Percentiles rank a stretch among this genome's conserved stretches.
These are phyloP conservation scores for Oryza glaberrima DNA, from an alignment of 176 grass and related monocot genomes.

Conservation along the genomic window DNA sequence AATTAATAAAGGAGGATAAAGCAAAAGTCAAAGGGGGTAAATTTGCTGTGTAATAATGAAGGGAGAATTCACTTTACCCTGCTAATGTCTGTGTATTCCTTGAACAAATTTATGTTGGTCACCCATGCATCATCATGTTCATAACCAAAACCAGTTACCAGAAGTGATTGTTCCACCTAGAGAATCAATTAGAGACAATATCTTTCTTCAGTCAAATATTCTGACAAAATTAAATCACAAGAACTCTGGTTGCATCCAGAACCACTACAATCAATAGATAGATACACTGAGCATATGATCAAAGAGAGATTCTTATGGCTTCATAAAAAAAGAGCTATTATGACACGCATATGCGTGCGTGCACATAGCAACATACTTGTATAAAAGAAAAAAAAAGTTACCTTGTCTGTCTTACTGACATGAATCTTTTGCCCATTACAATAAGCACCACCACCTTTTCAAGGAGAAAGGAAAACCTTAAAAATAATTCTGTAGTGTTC, in stretches of 20 bases:
- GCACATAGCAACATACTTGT: constrained; percentile 18
- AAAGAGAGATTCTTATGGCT: neutral
- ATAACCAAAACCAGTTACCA: constrained; percentile 99
- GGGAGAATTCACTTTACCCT: constrained; percentile 53
- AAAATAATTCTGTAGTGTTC: neutral
- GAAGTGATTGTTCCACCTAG: constrained; percentile 95
- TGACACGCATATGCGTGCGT: constrained; percentile 3
- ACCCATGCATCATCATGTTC: constrained; percentile 97
- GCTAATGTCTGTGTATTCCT: constrained; percentile 96
- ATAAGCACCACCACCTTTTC: constrained; percentile 84
- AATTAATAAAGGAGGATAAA: constrained; percentile 14
- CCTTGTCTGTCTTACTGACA: constrained; percentile 90
- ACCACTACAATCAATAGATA: constrained; percentile 29
- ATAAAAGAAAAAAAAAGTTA: constrained; percentile 43
- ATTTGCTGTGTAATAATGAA: neutral
- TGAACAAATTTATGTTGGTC: constrained; percentile 94
- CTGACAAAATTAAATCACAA: constrained; percentile 19
- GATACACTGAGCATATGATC: constrained; percentile 1
- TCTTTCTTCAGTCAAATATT: neutral
- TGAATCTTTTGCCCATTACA: constrained; percentile 96
- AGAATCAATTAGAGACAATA: constrained; percentile 44
- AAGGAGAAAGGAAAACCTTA: constrained; percentile 38
- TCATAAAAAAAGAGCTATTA: neutral
- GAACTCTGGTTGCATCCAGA: constrained; percentile 25
- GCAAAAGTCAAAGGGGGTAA: neutral